A percentile compares a stretch with the other conserved stretches of the same genome.
Evolutionary conservation across 345 rosid species (phyloP).

Genomic region (Hibiscus trionum): DNA sequence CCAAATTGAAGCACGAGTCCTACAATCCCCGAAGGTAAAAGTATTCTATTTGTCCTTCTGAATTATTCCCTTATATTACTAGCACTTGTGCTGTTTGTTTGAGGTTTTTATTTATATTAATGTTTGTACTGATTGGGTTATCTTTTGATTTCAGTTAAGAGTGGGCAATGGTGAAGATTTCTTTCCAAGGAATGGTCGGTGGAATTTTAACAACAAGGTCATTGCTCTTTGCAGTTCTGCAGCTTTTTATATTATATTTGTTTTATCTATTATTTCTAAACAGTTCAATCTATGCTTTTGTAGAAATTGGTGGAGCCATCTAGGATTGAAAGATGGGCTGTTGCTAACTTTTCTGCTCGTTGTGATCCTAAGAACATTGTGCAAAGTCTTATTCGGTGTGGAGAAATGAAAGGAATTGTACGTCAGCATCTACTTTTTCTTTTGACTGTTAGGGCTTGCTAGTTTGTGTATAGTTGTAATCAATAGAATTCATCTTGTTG

Average conservation of each 20-base stretch:
- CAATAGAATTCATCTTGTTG: background rate
- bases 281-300: slow-evolving; percentile 8
- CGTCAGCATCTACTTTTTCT: slow-evolving; percentile 7
- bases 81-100: background rate
- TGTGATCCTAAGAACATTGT: slow-evolving; percentile 54
- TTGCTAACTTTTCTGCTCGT: slow-evolving; percentile 84
- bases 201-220: slow-evolving; percentile 94
- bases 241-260: background rate
- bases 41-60: background rate
- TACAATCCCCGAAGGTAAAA: slow-evolving; percentile 64
- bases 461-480: background rate
- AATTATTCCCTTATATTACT: background rate
- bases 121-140: background rate
- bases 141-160: slow-evolving; percentile 47
- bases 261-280: slow-evolving; percentile 10
- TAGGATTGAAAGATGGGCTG: slow-evolving; percentile 70
- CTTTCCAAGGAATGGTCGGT: slow-evolving; percentile 68
- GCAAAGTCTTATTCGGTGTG: slow-evolving; percentile 56
- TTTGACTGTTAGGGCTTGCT: background rate
- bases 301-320: slow-evolving; percentile 73
- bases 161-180: slow-evolving; percentile 81
- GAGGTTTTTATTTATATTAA: background rate
- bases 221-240: background rate
- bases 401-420: slow-evolving; percentile 78
- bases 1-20: slow-evolving; percentile 77